Evolutionary conservation across 768 basidiomycete genomes (phyloP), one percentile per base, ranked within the genome.

Genomic region (Cantharellus cinnabarinus): DNA sequence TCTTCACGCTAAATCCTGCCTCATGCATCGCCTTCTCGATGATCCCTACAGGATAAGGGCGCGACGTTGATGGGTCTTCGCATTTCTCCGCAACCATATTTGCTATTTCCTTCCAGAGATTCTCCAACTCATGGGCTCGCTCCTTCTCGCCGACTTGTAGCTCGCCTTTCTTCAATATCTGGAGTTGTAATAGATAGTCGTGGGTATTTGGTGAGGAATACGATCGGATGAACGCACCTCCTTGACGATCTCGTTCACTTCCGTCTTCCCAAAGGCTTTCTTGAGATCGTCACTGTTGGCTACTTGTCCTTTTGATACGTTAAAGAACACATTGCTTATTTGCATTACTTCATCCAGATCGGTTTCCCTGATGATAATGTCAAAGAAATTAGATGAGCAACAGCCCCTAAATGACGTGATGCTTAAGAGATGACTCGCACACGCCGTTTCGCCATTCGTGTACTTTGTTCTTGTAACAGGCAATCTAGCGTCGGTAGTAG

Each of bases 391-490:
- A 35, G 35, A 59, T 41, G n/a, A 51, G 39, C 41, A 4, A 3
- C 10, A 20, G 7, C 59, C 20, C 38, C 7, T 15, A 41, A 62
- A 20, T 14, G 20, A 14, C 41, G 34, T 15, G 34, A 41, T 35
- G 41, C n/a, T 41, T 35, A 4, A 50, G 38, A 38, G 10, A 7
- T 38, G 74, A 29, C 20, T 29, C 82, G 68, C 70, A 89, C 82
- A 94, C 85, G 62, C 91, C 91, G 60, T 79, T 89, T 60, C 95
- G 75, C 80, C 83, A 99, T 69, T 95, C 93, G 65, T 93, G 89
- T 37, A 99, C 95, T 71, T 97, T 97, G 72, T 99, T 99, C 76
- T 97, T 94, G 75, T 98, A 99, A 71, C 91, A 95, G 42, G 95
- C 94, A 66, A 99, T 86, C 94, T 85, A 63, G 37, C 14, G 4